Evolutionary conservation across 495 filamentous ascomycete genomes (phyloP).

Genomic region (Penicillium crystallinum): DNA sequence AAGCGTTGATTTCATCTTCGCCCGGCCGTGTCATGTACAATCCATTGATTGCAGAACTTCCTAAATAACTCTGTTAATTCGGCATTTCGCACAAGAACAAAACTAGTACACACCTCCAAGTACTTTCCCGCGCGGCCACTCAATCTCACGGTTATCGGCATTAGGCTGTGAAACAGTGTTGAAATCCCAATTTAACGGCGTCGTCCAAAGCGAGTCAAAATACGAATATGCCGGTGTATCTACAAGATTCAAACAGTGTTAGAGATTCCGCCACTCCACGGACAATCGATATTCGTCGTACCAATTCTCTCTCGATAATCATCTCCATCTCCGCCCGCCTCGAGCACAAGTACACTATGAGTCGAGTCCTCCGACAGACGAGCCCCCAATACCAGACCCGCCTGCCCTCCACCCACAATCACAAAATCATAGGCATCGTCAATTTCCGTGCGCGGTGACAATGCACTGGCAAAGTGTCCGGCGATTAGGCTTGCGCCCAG

Average conservation of each 20-base stretch:
- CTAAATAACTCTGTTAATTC: conserved; percentile 10
- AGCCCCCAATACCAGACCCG: conserved; percentile 29
- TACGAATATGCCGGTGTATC: conserved; percentile 33
- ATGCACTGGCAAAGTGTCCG: conserved; percentile 4
- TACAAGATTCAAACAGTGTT: neutral
- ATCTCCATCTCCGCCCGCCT: conserved; percentile 36
- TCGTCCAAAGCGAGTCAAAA: conserved; percentile 32
- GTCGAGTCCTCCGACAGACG: conserved; percentile 23
- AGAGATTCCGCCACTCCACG: neutral
- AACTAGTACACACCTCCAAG: conserved; percentile 29
- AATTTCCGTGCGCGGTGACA: conserved; percentile 27
- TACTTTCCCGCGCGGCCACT: conserved; percentile 33
- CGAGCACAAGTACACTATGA: conserved; percentile 39
- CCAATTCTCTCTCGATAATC: conserved; percentile 32
- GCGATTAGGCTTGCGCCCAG: neutral
- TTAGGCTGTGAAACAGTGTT: conserved; percentile 31
- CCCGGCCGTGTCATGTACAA: conserved; percentile 33
- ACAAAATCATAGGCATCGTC: conserved; percentile 42
- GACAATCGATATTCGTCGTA: conserved; percentile 1
- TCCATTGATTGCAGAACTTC: conserved; percentile 34
- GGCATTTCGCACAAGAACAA: no score
- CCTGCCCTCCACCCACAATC: conserved; percentile 40
- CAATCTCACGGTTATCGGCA: conserved; percentile 28
- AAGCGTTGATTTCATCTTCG: conserved; percentile 29
- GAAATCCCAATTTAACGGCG: conserved; percentile 34